Percentiles rank a stretch among this genome's conserved stretches.
Conservation (phyloP, 1,284 basidiomycete genomes). For the Apiotrichum montevideense region DNA sequence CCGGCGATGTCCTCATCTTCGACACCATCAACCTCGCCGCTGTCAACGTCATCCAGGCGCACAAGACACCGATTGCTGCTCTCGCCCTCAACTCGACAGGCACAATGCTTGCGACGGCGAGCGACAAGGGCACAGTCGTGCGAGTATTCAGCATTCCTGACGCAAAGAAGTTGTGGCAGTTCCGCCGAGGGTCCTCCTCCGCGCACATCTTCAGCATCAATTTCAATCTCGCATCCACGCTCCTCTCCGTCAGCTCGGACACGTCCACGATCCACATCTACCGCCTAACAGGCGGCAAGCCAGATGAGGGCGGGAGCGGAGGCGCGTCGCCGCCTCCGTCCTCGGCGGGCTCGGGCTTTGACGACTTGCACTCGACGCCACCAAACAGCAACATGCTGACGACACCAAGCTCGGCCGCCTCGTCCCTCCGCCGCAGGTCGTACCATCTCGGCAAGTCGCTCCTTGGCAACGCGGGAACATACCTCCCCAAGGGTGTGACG, state of each 20-base stretch:
- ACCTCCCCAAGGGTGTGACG: constrained; percentile 81
- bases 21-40: constrained; percentile 85
- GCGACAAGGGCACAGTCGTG: constrained; percentile 95
- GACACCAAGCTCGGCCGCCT: constrained; percentile 23
- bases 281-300: constrained; percentile 55
- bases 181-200: constrained; percentile 80
- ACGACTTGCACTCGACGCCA: constrained; percentile 16
- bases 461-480: constrained; percentile 77
- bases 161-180: constrained; percentile 91
- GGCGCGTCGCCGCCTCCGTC: background rate
- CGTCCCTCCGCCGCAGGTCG: constrained; percentile 54
- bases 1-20: constrained; percentile 88
- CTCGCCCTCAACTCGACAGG: constrained; percentile 82
- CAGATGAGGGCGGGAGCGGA: background rate
- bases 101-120: constrained; percentile 85
- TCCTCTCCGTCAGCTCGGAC: constrained; percentile 84
- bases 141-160: constrained; percentile 87
- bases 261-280: constrained; percentile 98
- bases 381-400: constrained; percentile 1
- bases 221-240: constrained; percentile 76
- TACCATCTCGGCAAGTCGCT: constrained; percentile 71
- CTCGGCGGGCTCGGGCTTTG: constrained; percentile 5
- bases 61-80: constrained; percentile 87
- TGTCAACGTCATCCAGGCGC: constrained; percentile 93
- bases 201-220: constrained; percentile 85